These are phyloP conservation scores for Globisporangium echinulatum DNA, from an alignment of 352 stramenopile species.

Conservation along the genomic window DNA sequence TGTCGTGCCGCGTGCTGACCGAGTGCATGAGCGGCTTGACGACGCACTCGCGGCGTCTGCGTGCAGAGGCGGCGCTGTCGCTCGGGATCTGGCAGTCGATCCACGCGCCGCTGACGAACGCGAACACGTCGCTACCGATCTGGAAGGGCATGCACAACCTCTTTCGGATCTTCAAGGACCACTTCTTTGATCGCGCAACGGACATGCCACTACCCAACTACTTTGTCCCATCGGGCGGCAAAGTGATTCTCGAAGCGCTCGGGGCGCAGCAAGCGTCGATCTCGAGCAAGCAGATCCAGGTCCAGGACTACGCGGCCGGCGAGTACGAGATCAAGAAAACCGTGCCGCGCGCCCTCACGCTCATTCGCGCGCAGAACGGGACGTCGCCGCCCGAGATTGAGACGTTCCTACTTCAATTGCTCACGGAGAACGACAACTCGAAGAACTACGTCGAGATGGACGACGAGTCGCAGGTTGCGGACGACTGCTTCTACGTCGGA, in stretches of 20 bases:
- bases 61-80: constrained; percentile 65
- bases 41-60: constrained; percentile 69
- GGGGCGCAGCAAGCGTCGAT: constrained; percentile 77
- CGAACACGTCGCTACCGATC: constrained; percentile 71
- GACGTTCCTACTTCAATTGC: constrained; percentile 67
- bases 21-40: constrained; percentile 83
- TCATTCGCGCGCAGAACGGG: constrained; percentile 73
- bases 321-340: constrained; percentile 88
- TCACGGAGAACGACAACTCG: constrained; percentile 84
- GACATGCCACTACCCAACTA: constrained; percentile 87
- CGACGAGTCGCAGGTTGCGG: constrained; percentile 75
- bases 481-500: constrained; percentile 84
- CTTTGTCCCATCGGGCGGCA: constrained; percentile 77
- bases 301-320: constrained; percentile 78
- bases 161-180: constrained; percentile 86
- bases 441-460: constrained; percentile 88
- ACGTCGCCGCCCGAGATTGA: constrained; percentile 77
- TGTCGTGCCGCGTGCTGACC: constrained; percentile 77
- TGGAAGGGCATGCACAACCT: constrained; percentile 86
- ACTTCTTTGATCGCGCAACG: constrained; percentile 75
- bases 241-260: constrained; percentile 71
- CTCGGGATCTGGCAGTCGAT: constrained; percentile 85
- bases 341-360: constrained; percentile 65
- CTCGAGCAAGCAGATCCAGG: constrained; percentile 80
- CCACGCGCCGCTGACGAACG: constrained; percentile 74